Base-by-base conservation (phyloP, 768 basidiomycete species). In the Tremella yokohamensis region DNA sequence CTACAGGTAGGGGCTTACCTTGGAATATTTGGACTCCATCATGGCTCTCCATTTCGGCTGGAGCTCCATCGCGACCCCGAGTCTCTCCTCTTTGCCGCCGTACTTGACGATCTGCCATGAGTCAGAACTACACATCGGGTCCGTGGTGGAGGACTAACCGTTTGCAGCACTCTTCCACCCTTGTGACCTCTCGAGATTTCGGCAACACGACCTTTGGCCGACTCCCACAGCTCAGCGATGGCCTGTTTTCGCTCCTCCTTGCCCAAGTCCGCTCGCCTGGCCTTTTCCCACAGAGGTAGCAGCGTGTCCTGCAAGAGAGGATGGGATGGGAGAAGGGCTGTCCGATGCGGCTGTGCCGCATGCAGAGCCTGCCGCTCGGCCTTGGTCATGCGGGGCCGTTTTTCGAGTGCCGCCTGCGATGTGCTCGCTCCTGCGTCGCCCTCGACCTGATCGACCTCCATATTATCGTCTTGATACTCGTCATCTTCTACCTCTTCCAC, bases 171-270 rank as follows among this genome's bases (percentile, higher is more conserved):
- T 51, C 77, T 60, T 68, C 89, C 90, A 8, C 90, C 90, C 75
- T 94, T 90, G 68, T 94, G 92, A 76, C 92, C 94, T 72, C 89
- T 83, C 1, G 88, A 86, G 38, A 94, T 85, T 29, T 92, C 90
- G 59, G 85, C 85, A 44, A 94, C 85, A 64, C 85, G 84, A 3
- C 90, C 90, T 19, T 87, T 83, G 19, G 91, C 84, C 45, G 86
- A 81, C 26, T 80, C 78, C 84, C 90, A 89, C 8, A 97, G 81
- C 24, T 84, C 82, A 47, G 81, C 79, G 57, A 94, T 79, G 49
- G 90, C 84, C 65, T 85, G 84, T 63, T 85, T 84, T 20, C 91
- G 84, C 67, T 93, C 87, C 22, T 83, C 76, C 19, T 85, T 78
- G 0, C 84, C 77, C 39, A 91, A 45, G 52, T 76, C 75, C 3